These are phyloP conservation scores for Celoporthe dispersa DNA, from an alignment of 2,329 filamentous ascomycete species.

Conservation along the genomic window DNA sequence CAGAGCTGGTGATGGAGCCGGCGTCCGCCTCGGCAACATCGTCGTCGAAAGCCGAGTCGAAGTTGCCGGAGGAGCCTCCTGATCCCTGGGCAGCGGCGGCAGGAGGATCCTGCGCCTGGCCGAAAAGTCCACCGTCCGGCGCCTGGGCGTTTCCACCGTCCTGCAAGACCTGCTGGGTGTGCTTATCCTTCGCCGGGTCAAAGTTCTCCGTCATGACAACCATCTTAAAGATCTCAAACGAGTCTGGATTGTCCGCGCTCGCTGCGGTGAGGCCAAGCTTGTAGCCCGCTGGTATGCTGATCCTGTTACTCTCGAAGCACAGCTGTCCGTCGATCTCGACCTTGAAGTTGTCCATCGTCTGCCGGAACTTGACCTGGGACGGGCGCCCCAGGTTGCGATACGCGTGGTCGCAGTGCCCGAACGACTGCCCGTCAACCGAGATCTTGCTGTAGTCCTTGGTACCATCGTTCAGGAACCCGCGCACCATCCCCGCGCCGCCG, in stretches of 20 bases:
- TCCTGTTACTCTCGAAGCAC: slow-evolving; percentile 84
- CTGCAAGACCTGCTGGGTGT: slow-evolving; percentile 33
- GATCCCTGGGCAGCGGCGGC: slow-evolving; percentile 32
- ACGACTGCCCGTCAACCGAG: slow-evolving; percentile 82
- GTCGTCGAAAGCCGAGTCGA: slow-evolving; percentile 44
- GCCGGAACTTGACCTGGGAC: slow-evolving; percentile 75
- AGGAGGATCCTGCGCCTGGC: slow-evolving; percentile 40
- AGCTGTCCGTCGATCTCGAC: slow-evolving; percentile 79
- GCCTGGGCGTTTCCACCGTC: slow-evolving; percentile 40
- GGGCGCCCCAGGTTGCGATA: slow-evolving; percentile 92
- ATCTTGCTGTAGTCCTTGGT: slow-evolving; percentile 78
- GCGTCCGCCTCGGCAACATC: slow-evolving; percentile 53
- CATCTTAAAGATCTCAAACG: slow-evolving; percentile 91
- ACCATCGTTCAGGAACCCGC: slow-evolving; percentile 94
- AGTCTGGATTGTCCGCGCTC: slow-evolving; percentile 89
- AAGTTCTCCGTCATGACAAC: slow-evolving; percentile 66
- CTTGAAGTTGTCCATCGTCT: slow-evolving; percentile 67
- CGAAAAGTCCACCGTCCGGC: slow-evolving; percentile 31
- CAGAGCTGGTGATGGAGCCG: slow-evolving; percentile 53
- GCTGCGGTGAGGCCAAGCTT: slow-evolving; percentile 86
- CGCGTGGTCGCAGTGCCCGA: slow-evolving; percentile 87
- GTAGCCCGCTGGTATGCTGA: slow-evolving; percentile 80
- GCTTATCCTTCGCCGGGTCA: slow-evolving; percentile 35
- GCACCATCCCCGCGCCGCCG: slow-evolving; percentile 76
- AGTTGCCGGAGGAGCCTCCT: slow-evolving; percentile 31